Evolutionary conservation across 1,284 basidiomycete species (phyloP).

Genomic region (Schizopora paradoxa): DNA sequence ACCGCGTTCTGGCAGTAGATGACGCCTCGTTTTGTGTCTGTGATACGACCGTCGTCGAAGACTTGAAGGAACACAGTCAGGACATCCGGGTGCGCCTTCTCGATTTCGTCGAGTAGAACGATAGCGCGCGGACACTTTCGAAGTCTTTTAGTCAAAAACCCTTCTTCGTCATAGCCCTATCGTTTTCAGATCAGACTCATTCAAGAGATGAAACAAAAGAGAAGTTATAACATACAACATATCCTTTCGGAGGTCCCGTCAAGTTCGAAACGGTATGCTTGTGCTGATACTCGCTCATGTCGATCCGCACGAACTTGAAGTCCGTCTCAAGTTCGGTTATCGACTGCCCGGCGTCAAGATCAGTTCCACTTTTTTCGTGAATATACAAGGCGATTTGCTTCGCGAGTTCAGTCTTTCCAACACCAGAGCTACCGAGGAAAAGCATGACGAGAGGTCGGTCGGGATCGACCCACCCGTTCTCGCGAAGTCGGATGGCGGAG

Average conservation of each 20-base stretch:
- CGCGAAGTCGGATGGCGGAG: conserved; percentile 2
- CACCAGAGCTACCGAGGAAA: conserved; percentile 4
- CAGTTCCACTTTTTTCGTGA: not conserved
- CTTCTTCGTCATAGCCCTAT: conserved; percentile 2
- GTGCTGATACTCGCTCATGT: conserved; percentile 6
- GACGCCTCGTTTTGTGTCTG: not conserved
- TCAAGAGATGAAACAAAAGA: not conserved
- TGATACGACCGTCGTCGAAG: conserved; percentile 1
- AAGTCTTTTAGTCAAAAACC: not conserved
- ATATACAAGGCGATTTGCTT: conserved; percentile 1
- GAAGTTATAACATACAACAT: not conserved
- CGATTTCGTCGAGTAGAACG: conserved; percentile 4
- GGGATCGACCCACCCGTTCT: conserved; percentile 5
- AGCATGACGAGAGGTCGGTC: conserved; percentile 8
- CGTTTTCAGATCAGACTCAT: not conserved
- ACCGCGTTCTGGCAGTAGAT: conserved; percentile 2
- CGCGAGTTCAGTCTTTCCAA: conserved; percentile 5
- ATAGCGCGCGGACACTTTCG: not conserved
- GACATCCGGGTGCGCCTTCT: conserved; percentile 5
- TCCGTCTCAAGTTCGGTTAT: not conserved
- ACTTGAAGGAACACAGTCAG: conserved; percentile 6
- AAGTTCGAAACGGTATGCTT: conserved; percentile 3
- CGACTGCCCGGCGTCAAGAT: not conserved
- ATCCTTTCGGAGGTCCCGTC: conserved; percentile 1
- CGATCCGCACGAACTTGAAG: not conserved